These are phyloP conservation scores for Beta macrorhiza DNA, from an alignment of 179 eudicot genomes.

Conservation along the genomic window DNA sequence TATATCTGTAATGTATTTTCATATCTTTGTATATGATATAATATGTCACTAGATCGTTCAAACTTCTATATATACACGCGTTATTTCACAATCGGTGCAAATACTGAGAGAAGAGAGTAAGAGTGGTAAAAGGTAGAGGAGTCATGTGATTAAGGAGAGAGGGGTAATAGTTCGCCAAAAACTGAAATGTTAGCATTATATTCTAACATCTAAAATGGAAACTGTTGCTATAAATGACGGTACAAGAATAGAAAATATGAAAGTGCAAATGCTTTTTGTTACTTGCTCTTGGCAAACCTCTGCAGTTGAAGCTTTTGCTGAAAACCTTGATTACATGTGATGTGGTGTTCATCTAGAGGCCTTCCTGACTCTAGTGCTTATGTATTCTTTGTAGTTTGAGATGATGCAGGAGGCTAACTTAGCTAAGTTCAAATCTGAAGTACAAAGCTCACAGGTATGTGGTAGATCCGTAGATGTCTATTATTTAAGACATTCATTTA, in stretches of 20 bases:
- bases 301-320: neutral
- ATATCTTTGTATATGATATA: no score
- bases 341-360: neutral
- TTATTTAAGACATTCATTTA: neutral
- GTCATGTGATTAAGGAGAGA: no score
- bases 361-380: slow-evolving; percentile 13
- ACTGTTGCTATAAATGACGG: neutral
- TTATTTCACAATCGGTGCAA: no score
- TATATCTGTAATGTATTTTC: no score
- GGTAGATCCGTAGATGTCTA: neutral
- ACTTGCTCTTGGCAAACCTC: neutral
- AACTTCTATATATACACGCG: no score
- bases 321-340: neutral
- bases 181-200: neutral
- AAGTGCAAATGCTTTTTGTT: neutral
- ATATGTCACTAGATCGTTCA: no score
- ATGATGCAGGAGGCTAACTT: slow-evolving; percentile 67
- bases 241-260: neutral
- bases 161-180: neutral
- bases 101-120: no score
- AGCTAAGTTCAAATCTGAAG: slow-evolving; percentile 67
- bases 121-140: no score
- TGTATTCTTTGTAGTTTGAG: slow-evolving; percentile 48
- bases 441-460: slow-evolving; percentile 77
- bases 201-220: no score